Base-by-base conservation (phyloP, 2,329 filamentous ascomycete species). In the Graphilbum sp. region DNA sequence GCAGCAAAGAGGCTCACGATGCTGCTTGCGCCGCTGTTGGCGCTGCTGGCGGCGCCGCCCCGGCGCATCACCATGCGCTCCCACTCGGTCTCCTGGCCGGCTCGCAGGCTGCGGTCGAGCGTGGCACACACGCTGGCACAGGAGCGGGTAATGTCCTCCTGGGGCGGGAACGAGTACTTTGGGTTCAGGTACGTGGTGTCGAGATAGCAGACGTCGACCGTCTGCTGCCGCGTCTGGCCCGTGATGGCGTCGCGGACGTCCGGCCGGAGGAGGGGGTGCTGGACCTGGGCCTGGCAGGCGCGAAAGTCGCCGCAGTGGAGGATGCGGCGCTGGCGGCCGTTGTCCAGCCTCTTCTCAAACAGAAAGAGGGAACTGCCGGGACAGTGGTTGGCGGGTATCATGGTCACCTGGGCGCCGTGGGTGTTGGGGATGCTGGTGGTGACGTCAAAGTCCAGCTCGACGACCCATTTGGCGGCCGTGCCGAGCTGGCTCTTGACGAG, bases 181-280 rank as follows among this genome's bases (percentile, higher is more conserved):
- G 90, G 90, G 45, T 90, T 94, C 11, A 98, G 69, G 53, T 98
- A 98, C 0, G 90, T 98, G 0, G 90, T 98, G 53, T 98, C 90
- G 9, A 98, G 73, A 54, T 98, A 98, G 60, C 90, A 96, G 21
- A 88, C 75, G 51, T 98, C 88, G 39, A 98, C 86, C 50, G 79
- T 84, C 52, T 96, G 90, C 50, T 90, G 80, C 41, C 66, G 75
- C 1, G 62, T 63, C 54, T 80, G 81, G 1, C 84, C 82, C 0
- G 75, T 77, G 9, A 81, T 61, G 3, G 68, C 62, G 49, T 94
- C 82, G 15, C 78, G 49, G 1, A 77, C 63, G 19, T 92, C 75
- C 0, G 90, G 85, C 45, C 75, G 75, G 4, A 98, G 64, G 0
- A 90, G 66, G 2, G 85, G 80, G 57, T 98, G 90, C 31, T 71